Evolutionary conservation across 352 stramenopile genomes (phyloP), one percentile per base, ranked within the genome.

Genomic region (Phytopythium sindhum): DNA sequence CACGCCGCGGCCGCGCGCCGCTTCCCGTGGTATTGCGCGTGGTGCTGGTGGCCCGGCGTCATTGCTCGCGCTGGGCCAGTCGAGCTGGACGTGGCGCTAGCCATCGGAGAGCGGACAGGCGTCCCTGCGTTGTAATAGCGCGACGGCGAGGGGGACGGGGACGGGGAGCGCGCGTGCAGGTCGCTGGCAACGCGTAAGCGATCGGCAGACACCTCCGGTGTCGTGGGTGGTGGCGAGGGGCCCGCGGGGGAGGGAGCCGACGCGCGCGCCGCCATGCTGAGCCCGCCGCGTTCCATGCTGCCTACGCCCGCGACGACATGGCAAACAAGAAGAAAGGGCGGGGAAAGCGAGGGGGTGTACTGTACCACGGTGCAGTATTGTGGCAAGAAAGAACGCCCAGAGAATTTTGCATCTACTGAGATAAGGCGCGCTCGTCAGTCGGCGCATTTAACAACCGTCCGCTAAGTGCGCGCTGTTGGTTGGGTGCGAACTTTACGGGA

Each of bases 1-100:
- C 88, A 96, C 6, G 86, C 74, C 47, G 91, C 80, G 41, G 77
- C 79, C 45, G 71, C 73, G 41, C 73, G 75, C 23, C 69, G 73
- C 60, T 67, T 48, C 2, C 65, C 63, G 53, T 65, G 60, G 31
- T 76, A 51, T 23, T 72, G 62, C 45, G 68, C 68, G 21, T 78
- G 73, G 21, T 68, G 68, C 47, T 60, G 68, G 28, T 73, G 69
- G 26, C 72, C 26, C 4, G 61, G 62, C 24, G 42, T 5, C 21
- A 24, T 24, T 21, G 19, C 42, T 9, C 17, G 19, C 42, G 42
- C 42, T n/a, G 42, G 19, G 7, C 2, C 42, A 21, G 42, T n/a
- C 41, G 41, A 23, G 4, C 2, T 23, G 14, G 41, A 7, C 15
- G 41, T 6, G 17, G 42, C 42, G 19, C 19, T 21, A 12, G 42